Base-by-base conservation (phyloP, 805 yeast species). In the Candida hispaniensis region DNA sequence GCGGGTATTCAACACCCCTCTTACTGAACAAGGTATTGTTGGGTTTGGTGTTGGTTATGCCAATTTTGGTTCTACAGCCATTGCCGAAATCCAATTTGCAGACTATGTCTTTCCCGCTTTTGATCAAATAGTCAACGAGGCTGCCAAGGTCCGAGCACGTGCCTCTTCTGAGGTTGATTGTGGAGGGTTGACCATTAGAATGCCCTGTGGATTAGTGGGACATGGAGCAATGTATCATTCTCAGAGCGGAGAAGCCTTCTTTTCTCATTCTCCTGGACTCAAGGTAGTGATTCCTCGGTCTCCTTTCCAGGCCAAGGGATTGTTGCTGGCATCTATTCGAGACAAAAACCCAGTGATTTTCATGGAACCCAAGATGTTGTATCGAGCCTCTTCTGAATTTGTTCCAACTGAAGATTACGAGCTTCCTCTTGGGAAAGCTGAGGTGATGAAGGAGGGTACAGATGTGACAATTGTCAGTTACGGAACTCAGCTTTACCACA, bases 191-290 rank as follows among this genome's bases (percentile, higher is more conserved):
- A 83, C 93, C 26, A 82, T 85, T 63, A 73, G 95, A 66, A 94
- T 94, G 64, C 95, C 96, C 41, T 82, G 85, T 58, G 95, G 95
- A 60, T 91, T 93, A 22, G 93, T 94, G 45, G 94, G 94, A 36
- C 95, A 94, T 71, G 95, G 88, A 49, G 96, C 75, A 44, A 93
- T 94, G 42, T 94, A 85, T 60, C 96, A 85, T 61, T 85, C 95
- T 14, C 96, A 85, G 62, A 82, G 80, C 63, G 85, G 74, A 55
- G 75, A 94, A 39, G 86, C 94, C 33, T 85, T 93, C 88, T 85
- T 85, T 59, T 88, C 93, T 47, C 73, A 93, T 29, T 79, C 81
- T 47, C 95, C 96, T 38, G 96, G 96, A 58, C 63, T 85, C 60
- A 82, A 82, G 64, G 94, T 85, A 25, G 64, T 85, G 34, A 78